These are phyloP conservation scores for Hypoxylon sp. DNA, from an alignment of 2,329 filamentous ascomycete genomes.

Conservation along the genomic window DNA sequence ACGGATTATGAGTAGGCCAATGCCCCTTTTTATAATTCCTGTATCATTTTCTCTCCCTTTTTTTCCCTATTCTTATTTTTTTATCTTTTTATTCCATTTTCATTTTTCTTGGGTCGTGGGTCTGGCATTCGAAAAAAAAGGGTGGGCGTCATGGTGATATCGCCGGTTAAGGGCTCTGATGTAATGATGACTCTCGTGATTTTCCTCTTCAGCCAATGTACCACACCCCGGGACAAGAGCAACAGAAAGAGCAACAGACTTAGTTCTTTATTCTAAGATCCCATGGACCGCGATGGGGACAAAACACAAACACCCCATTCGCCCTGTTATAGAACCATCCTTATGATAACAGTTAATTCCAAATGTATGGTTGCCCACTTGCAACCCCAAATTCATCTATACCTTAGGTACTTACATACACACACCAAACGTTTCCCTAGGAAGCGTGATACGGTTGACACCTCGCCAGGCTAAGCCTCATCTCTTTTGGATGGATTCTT, in stretches of 20 bases:
- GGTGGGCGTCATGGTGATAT: constrained; percentile 38
- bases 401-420: neutral
- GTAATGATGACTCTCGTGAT: constrained; percentile 38
- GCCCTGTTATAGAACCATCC: neutral
- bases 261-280: neutral
- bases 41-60: no score
- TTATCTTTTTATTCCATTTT: no score
- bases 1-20: no score
- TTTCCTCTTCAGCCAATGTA: constrained; percentile 8
- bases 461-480: no score
- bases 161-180: constrained; percentile 27
- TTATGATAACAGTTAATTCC: constrained; percentile 2
- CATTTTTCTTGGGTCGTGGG: neutral
- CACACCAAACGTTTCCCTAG: neutral
- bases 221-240: neutral
- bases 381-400: neutral
- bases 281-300: neutral
- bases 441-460: constrained; percentile 1
- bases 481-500: constrained; percentile 37
- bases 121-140: neutral
- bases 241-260: neutral
- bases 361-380: neutral
- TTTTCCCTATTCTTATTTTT: no score
- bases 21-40: no score
- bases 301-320: neutral